Base-by-base conservation (phyloP, 2,329 filamentous ascomycete species). In the Claviceps purpurea region DNA sequence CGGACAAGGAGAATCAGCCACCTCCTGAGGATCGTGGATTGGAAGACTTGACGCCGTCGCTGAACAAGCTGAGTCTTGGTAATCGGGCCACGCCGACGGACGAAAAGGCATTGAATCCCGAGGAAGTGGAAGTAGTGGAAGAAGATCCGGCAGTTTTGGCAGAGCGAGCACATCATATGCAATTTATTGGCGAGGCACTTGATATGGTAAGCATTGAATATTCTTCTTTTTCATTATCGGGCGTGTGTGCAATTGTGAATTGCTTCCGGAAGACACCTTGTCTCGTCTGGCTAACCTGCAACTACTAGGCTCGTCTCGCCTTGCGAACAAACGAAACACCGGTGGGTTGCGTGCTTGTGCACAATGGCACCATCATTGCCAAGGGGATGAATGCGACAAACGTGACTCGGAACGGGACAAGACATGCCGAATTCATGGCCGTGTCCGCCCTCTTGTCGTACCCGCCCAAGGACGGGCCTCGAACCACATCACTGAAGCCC, bases 341-440 rank as follows among this genome's bases (percentile, higher is more conserved):
- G 1, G 93, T 98, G 20, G 94, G 93, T 48, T 98, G 93, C 68
- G 89, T 98, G 37, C 82, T 98, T 50, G 90, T 97, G 22, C 79
- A 89, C 64, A 70, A 87, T 30, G 84, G 82, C 57, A 75, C 81
- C 59, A 77, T 96, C 57, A 89, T 98, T 58, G 90, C 88, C 43
- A 79, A 78, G 56, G 93, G 93, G 56, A 96, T 96, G 87, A 98
- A 98, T 62, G 93, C 94, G 57, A 98, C 93, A 50, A 98, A 96
- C 62, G 77, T 87, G 59, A 93, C 87, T 26, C 81, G 91, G 47
- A 82, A 95, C 72, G 93, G 93, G 45, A 97, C 93, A 47, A 82
- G 90, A 26, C 93, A 98, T 68, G 93, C 93, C 45, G 93, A 98
- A 66, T 94, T 97, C 64, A 84, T 97, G 69, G 93, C 90, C 47